Evolutionary conservation across 106 monocot species (phyloP).

Genomic region (Dactylorhiza incarnata): DNA sequence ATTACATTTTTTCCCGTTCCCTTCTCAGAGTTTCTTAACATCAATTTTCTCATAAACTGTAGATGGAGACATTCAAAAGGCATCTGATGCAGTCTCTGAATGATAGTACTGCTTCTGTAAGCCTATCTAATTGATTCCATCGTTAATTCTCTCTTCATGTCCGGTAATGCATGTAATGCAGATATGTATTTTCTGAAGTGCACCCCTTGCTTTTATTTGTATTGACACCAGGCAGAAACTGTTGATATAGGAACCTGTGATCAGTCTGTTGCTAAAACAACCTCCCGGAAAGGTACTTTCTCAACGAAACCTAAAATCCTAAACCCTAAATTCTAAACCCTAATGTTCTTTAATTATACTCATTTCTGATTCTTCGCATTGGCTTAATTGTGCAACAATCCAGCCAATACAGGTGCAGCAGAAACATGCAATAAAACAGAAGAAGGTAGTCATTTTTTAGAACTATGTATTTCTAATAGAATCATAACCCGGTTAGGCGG

Average conservation of each 20-base stretch:
- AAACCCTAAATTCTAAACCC: background rate
- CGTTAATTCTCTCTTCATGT: background rate
- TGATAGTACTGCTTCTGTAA: conserved; percentile 73
- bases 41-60: background rate
- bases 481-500: background rate
- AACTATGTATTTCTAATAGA: background rate
- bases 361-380: conserved; percentile 1
- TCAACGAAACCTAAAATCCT: background rate
- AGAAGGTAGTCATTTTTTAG: conserved; percentile 15
- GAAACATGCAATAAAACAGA: conserved; percentile 13
- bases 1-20: background rate
- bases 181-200: background rate
- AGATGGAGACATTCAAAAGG: conserved; percentile 93
- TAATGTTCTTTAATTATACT: background rate
- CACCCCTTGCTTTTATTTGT: conserved; percentile 5
- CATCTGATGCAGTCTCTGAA: conserved; percentile 85
- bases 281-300: conserved; percentile 49
- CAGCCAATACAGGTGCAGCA: conserved; percentile 15
- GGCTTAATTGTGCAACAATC: conserved; percentile 12
- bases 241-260: conserved; percentile 31
- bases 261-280: conserved; percentile 27
- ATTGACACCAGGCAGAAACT: conserved; percentile 32
- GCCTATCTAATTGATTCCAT: conserved; percentile 9
- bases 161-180: background rate
- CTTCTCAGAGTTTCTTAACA: background rate